Conservation (phyloP, 257 asterid genomes). For the Ocimum tenuiflorum region DNA sequence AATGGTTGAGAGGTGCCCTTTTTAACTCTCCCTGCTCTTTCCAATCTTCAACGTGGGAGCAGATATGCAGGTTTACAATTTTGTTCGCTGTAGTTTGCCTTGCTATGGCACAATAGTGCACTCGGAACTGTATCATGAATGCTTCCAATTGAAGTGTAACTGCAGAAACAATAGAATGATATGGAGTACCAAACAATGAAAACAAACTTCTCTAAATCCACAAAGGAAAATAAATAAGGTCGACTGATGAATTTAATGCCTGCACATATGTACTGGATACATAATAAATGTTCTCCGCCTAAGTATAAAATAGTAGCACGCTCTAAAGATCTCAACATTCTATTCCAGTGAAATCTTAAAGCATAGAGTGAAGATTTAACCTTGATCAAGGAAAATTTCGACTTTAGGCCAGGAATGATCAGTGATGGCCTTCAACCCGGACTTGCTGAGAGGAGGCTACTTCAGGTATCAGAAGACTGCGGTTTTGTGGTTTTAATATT, state of each 20-base stretch:
- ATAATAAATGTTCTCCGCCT: background rate
- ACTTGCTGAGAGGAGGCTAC: no score
- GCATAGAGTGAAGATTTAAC: conserved; percentile 40
- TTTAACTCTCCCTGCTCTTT: conserved; percentile 88
- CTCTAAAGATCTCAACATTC: background rate
- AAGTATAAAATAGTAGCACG: background rate
- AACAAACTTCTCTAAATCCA: no score
- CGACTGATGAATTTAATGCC: background rate
- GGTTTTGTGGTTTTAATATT: no score
- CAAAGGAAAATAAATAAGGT: background rate
- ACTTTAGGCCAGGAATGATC: no score
- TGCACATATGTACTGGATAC: background rate
- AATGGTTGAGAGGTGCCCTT: conserved; percentile 38
- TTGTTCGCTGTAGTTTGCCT: conserved; percentile 33
- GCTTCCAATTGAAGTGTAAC: conserved; percentile 96
- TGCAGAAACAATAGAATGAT: conserved; percentile 27
- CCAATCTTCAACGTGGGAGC: conserved; percentile 85
- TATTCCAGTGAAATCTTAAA: conserved; percentile 3
- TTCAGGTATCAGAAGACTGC: no score
- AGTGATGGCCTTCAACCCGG: no score
- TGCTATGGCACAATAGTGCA: conserved; percentile 42
- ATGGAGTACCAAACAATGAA: background rate
- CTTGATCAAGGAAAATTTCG: no score
- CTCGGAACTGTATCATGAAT: conserved; percentile 92
- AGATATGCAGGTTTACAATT: conserved; percentile 76